Evolutionary conservation across 192 early-diverging fungal species (phyloP).

Genomic region (Gonapodya prolifera): DNA sequence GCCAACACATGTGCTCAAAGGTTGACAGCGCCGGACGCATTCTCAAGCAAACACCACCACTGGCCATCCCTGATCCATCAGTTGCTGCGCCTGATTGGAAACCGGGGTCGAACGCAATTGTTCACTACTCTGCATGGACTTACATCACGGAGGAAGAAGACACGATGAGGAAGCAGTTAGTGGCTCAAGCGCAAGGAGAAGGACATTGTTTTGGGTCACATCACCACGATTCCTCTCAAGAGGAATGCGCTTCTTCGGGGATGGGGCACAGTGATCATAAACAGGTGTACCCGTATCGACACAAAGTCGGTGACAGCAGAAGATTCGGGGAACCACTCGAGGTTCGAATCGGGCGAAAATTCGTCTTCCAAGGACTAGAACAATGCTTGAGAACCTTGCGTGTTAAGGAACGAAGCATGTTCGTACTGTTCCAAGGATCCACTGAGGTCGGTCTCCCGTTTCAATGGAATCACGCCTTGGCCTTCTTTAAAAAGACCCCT

Average conservation of each 20-base stretch:
- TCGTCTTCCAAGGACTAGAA: not conserved
- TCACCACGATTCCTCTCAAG: no score
- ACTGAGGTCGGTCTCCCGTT: not conserved
- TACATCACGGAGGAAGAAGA: not conserved
- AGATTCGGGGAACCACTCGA: not conserved
- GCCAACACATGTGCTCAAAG: not conserved
- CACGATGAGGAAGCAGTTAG: not conserved
- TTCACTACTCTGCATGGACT: not conserved
- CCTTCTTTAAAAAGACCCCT: not conserved
- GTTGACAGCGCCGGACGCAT: not conserved
- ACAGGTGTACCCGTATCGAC: not conserved
- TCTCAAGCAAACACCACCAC: not conserved
- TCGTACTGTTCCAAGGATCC: not conserved
- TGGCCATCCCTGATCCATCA: not conserved
- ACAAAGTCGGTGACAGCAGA: not conserved
- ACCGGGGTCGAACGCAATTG: not conserved
- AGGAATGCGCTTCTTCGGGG: not conserved
- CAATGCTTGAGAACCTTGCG: not conserved
- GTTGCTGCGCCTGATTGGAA: not conserved
- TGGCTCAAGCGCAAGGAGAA: no score
- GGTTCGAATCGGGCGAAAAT: not conserved
- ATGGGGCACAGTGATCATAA: not conserved
- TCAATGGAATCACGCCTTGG: not conserved
- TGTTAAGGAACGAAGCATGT: not conserved
- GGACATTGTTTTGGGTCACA: no score